These are phyloP conservation scores for Bremia lactucae DNA, from an alignment of 352 stramenopile genomes.

Conservation along the genomic window DNA sequence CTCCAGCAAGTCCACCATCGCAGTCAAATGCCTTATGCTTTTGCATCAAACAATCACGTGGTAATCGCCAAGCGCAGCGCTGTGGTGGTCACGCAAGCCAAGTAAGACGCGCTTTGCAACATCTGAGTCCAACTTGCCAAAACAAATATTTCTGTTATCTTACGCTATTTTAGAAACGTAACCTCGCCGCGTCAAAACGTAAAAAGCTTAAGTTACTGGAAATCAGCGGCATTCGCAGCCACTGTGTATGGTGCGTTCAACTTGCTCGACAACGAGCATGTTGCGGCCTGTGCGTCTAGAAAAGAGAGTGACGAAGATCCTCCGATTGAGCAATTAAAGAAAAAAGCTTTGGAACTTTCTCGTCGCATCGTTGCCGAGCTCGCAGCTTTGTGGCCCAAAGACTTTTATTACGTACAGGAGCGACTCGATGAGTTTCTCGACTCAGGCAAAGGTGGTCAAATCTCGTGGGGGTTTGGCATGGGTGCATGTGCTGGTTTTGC, in stretches of 20 bases:
- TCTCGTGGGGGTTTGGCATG: slow-evolving; percentile 86
- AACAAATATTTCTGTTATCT: too few relatives aligned
- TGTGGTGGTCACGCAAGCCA: too few relatives aligned
- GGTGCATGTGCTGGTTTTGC: slow-evolving; percentile 86
- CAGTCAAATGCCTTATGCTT: too few relatives aligned
- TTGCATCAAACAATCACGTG: too few relatives aligned
- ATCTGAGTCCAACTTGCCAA: too few relatives aligned
- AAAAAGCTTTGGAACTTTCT: slow-evolving; percentile 40
- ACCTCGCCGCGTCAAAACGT: too few relatives aligned
- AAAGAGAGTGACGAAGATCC: slow-evolving; percentile 39
- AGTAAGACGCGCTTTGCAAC: too few relatives aligned
- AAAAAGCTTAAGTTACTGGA: slow-evolving; percentile 18
- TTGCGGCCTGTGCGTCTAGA: slow-evolving; percentile 10
- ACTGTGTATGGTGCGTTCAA: slow-evolving; percentile 5
- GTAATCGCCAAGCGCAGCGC: too few relatives aligned
- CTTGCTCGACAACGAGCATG: slow-evolving; percentile 8
- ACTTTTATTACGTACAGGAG: slow-evolving; percentile 35
- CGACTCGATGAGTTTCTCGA: slow-evolving; percentile 49
- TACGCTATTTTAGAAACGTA: too few relatives aligned
- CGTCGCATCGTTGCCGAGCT: slow-evolving; percentile 27
- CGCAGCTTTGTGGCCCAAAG: slow-evolving; percentile 28
- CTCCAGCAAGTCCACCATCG: too few relatives aligned
- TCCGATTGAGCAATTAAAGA: slow-evolving; percentile 46
- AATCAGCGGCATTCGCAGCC: slow-evolving; percentile 10
- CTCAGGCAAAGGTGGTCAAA: slow-evolving; percentile 59